Percentiles rank a stretch among this genome's conserved stretches.
phyloP scores from a whole-genome alignment of 495 filamentous ascomycete genomes.

The Penicillium parvum region DNA sequence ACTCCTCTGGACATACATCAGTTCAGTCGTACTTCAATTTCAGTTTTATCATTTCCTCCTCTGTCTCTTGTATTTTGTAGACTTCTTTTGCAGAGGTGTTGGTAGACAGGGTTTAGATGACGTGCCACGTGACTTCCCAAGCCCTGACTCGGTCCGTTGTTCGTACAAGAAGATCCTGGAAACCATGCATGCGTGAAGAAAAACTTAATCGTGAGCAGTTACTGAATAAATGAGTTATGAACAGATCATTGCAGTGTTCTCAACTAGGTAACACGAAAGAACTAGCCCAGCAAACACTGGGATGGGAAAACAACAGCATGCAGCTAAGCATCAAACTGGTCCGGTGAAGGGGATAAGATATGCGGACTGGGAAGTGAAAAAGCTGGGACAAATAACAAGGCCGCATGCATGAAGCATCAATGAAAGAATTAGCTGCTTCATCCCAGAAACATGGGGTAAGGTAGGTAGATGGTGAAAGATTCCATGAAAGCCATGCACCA shows the following conservation, averaged over 20 bases:
- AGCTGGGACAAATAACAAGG: neutral
- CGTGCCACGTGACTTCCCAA: neutral
- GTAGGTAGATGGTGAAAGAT: no score
- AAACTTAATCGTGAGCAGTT: no score
- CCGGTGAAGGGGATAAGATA: neutral
- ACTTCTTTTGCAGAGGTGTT: neutral
- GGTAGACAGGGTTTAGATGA: neutral
- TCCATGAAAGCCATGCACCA: no score
- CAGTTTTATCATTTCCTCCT: neutral
- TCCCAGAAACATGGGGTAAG: neutral
- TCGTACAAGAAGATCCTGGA: neutral
- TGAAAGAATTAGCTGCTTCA: no score
- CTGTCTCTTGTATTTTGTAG: neutral
- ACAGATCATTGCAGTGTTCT: constrained; percentile 2
- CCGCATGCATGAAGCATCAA: no score
- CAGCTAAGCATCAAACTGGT: neutral
- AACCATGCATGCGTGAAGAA: no score
- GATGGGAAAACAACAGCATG: neutral
- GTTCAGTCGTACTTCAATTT: no score
- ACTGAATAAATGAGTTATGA: no score
- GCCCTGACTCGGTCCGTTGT: neutral
- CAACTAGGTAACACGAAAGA: constrained; percentile 5
- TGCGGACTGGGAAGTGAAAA: neutral
- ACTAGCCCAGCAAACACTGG: neutral
- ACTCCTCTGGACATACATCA: no score